These are phyloP conservation scores for Camellia japonica DNA, from an alignment of 148 eudicot genomes.

Conservation along the genomic window DNA sequence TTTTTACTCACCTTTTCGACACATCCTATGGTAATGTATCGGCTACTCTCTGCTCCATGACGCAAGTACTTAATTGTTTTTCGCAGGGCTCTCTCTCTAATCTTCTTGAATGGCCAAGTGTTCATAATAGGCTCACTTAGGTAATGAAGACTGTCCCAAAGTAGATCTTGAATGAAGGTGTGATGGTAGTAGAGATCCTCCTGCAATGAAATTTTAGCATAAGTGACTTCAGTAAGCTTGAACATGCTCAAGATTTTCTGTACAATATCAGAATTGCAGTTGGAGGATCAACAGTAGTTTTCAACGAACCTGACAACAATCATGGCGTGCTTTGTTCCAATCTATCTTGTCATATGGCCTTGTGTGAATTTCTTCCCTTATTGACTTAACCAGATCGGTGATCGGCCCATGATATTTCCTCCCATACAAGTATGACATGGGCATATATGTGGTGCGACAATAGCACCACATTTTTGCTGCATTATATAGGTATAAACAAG, in stretches of 20 bases:
- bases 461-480: conserved; percentile 21
- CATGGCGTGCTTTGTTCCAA: conserved; percentile 21
- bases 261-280: not conserved
- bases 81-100: conserved; percentile 32
- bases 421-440: conserved; percentile 31
- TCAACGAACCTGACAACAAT: conserved; percentile 19
- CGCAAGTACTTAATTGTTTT: conserved; percentile 32
- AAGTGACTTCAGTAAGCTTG: not conserved
- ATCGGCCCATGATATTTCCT: conserved; percentile 12
- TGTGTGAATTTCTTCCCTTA: conserved; percentile 6
- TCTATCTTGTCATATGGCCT: conserved; percentile 6
- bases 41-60: conserved; percentile 24
- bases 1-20: conserved; percentile 28
- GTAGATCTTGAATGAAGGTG: conserved; percentile 31
- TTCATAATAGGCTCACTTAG: conserved; percentile 29
- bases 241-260: not conserved
- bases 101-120: conserved; percentile 29
- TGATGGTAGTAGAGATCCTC: conserved; percentile 36
- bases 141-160: conserved; percentile 37
- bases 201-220: not conserved
- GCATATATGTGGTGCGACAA: conserved; percentile 19
- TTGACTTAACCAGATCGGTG: conserved; percentile 6
- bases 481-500: not conserved
- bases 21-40: conserved; percentile 40
- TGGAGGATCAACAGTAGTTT: not conserved